These are phyloP conservation scores for Collybia mongolica DNA, from an alignment of 768 basidiomycete genomes.

Conservation along the genomic window DNA sequence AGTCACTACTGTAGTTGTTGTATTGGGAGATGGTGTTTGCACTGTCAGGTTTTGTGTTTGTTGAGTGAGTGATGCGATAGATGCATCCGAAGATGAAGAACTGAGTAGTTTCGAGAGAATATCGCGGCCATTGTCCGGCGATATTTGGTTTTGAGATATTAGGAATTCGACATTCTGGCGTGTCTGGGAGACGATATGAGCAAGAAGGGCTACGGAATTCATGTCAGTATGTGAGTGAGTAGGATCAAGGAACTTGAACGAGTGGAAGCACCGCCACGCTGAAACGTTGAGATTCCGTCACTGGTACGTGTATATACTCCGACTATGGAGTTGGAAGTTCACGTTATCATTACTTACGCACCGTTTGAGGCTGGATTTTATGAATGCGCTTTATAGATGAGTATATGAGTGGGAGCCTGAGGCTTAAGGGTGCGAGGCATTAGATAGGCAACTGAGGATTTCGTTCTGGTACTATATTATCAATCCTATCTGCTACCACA, in stretches of 20 bases:
- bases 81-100: constrained; percentile 5
- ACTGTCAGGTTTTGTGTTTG: background rate
- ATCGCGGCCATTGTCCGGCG: constrained; percentile 42
- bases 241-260: background rate
- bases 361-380: no score
- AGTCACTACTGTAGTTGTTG: background rate
- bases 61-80: background rate
- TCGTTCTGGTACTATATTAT: no score
- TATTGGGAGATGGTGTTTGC: background rate
- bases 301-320: no score
- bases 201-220: constrained; percentile 46
- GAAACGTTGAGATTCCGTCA: no score
- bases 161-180: constrained; percentile 59
- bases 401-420: no score
- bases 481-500: background rate
- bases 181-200: constrained; percentile 58
- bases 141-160: constrained; percentile 51
- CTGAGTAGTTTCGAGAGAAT: constrained; percentile 52
- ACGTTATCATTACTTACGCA: no score
- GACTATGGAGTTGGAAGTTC: no score
- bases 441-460: no score
- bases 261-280: background rate
- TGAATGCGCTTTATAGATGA: no score
- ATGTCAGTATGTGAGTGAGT: background rate
- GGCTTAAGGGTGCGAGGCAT: no score